Evolutionary conservation across 2,329 filamentous ascomycete genomes (phyloP), one percentile per base, ranked within the genome.

Genomic region (Fusarium guadeloupense): DNA sequence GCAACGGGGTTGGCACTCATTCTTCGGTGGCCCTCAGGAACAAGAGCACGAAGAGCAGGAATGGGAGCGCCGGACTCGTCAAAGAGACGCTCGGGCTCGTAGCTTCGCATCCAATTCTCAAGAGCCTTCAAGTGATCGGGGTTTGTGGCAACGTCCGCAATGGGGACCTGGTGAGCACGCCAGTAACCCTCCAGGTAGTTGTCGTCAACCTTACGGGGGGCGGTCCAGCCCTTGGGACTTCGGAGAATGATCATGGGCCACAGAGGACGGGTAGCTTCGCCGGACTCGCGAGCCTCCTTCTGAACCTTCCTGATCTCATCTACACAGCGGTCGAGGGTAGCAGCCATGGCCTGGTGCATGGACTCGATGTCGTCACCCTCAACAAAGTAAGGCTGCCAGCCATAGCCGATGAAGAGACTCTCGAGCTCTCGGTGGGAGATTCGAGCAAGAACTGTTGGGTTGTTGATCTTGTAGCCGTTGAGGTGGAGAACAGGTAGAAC

Each of bases 401-500:
- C 90, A 69, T 92, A 93, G 25, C 90, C 90, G 35, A 84, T 62
- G 74, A 93, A 90, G 16, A 93, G 80, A 20, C 82, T 78, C 66
- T 86, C 83, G 6, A 93, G 80, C 75, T 93, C 90, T 59, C 89
- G 85, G 72, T 92, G 89, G 37, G 85, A 85, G 70, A 93, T 89
- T 64, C 90, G 86, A 13, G 90, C 86, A 14, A 93, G 83, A 1
- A 93, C 71, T 6, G 87, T 93, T 9, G 89, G 89, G 74, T 92
- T 91, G 79, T 91, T 91, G 79, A 93, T 93, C 80, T 93, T 93
- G 82, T 93, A 93, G 40, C 90, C 90, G 68, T 93, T 93, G 28
- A 93, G 80, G 73, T 93, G 89, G 10, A 93, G 81, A 6, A 93
- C 86, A 0, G 90, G 90, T 2, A 93, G 81, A 8, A 93, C 90